phyloP scores from a whole-genome alignment of 371 early-diverging fungal genomes.

The Mucor racemosus region DNA sequence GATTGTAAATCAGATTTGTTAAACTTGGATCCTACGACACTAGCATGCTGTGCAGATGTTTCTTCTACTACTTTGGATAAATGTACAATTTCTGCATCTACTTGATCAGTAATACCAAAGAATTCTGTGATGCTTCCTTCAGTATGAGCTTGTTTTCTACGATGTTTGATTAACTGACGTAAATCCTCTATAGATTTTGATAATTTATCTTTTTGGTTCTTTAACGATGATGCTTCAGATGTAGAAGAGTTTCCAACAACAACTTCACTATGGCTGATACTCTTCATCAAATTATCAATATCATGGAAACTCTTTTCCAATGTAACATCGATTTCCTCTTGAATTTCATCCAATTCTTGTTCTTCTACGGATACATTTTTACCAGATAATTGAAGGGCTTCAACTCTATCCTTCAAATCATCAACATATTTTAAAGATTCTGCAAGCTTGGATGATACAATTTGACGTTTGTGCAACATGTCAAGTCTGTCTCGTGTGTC shows the following conservation, averaged over 20 bases:
- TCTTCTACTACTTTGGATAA: conserved; percentile 38
- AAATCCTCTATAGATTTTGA: conserved; percentile 40
- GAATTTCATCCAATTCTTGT: conserved; percentile 43
- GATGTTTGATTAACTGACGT: conserved; percentile 35
- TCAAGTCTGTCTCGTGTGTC: conserved; percentile 44
- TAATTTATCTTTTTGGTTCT: conserved; percentile 40
- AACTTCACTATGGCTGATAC: conserved; percentile 12
- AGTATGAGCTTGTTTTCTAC: conserved; percentile 43
- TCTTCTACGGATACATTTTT: conserved; percentile 47
- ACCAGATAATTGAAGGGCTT: conserved; percentile 47
- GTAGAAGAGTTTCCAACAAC: conserved; percentile 16
- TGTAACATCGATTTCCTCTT: conserved; percentile 41
- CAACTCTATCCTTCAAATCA: conserved; percentile 43
- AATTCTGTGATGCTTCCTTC: conserved; percentile 51
- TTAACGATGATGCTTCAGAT: conserved; percentile 34
- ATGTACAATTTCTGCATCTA: conserved; percentile 40
- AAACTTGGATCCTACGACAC: conserved; percentile 38
- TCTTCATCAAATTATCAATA: conserved; percentile 34
- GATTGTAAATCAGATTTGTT: conserved; percentile 55
- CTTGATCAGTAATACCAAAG: conserved; percentile 48
- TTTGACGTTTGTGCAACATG: conserved; percentile 40
- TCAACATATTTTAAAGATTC: conserved; percentile 50
- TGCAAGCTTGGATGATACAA: conserved; percentile 37
- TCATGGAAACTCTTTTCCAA: conserved; percentile 36
- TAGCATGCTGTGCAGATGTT: conserved; percentile 44